phyloP scores from a whole-genome alignment of 2,329 filamentous ascomycete species.

The Stagonosporopsis rhizophila region DNA sequence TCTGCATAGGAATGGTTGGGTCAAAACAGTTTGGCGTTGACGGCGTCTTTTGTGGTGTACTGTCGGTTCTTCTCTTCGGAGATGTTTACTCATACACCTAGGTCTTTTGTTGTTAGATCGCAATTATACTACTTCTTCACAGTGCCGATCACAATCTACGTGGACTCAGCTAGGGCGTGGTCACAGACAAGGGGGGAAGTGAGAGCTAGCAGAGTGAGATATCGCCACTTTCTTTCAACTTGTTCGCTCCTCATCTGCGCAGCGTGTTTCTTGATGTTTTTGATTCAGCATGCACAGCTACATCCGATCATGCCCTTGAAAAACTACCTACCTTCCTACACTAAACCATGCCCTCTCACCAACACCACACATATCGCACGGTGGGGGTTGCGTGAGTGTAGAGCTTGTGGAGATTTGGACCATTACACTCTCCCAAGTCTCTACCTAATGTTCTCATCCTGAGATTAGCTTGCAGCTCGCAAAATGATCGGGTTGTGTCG shows the following conservation, averaged over 20 bases:
- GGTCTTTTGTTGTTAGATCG: slow-evolving; percentile 18
- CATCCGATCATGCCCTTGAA: too few species aligned
- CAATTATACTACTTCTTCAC: slow-evolving; percentile 15
- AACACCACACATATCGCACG: background rate
- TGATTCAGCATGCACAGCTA: too few species aligned
- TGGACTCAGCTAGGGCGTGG: background rate
- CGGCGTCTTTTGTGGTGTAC: slow-evolving; percentile 30
- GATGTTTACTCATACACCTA: slow-evolving; percentile 6
- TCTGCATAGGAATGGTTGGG: slow-evolving; percentile 27
- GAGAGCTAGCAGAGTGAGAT: background rate
- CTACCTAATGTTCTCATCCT: background rate
- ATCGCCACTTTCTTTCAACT: background rate
- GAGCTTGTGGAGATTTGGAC: background rate
- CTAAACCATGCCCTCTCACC: background rate
- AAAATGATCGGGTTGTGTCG: background rate
- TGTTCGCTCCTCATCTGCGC: background rate
- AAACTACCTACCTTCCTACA: too few species aligned
- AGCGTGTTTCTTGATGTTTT: background rate
- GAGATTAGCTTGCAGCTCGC: background rate
- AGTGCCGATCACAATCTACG: background rate
- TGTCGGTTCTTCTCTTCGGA: slow-evolving; percentile 17
- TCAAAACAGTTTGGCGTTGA: slow-evolving; percentile 24
- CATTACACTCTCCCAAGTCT: too few species aligned
- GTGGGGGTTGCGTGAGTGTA: background rate
- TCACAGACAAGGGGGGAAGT: background rate